These are phyloP conservation scores for Pythium angustatum DNA, from an alignment of 352 stramenopile species.

Conservation along the genomic window DNA sequence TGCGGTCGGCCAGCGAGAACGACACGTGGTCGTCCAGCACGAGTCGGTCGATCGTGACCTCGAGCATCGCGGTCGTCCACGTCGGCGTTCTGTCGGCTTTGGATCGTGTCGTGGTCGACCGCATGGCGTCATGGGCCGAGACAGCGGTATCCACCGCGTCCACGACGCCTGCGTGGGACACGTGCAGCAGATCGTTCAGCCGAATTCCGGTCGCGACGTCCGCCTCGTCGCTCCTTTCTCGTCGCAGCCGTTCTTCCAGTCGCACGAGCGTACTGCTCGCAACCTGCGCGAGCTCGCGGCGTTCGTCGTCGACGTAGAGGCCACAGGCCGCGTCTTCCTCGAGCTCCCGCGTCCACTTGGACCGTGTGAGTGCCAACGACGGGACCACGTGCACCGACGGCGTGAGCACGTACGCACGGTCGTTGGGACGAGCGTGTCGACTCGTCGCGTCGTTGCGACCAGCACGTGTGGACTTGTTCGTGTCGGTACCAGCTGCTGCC, in stretches of 20 bases:
- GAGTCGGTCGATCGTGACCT: conserved; percentile 57
- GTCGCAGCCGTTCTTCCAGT: conserved; percentile 49
- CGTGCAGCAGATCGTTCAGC: conserved; percentile 25
- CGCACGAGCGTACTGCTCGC: conserved; percentile 53
- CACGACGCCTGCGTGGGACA: not conserved
- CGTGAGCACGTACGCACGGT: conserved; percentile 8
- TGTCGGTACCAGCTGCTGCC: not conserved
- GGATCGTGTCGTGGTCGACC: not conserved
- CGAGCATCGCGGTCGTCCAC: conserved; percentile 32
- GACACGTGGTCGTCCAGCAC: conserved; percentile 76
- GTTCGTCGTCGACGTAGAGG: conserved; percentile 47
- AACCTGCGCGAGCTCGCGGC: conserved; percentile 35
- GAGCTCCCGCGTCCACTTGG: conserved; percentile 43
- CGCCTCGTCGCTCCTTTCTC: conserved; percentile 25
- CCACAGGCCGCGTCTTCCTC: conserved; percentile 46
- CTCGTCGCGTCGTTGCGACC: not conserved
- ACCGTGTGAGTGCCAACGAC: conserved; percentile 20
- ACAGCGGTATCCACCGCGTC: not conserved
- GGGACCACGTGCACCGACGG: conserved; percentile 29
- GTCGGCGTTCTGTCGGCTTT: not conserved
- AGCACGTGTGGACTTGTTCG: not conserved
- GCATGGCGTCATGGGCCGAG: not conserved
- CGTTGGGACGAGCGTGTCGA: too few species aligned
- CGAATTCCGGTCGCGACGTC: not conserved
- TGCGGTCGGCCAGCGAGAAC: conserved; percentile 65